Conservation (phyloP, 805 yeast genomes). For the Clavispora fructus region DNA sequence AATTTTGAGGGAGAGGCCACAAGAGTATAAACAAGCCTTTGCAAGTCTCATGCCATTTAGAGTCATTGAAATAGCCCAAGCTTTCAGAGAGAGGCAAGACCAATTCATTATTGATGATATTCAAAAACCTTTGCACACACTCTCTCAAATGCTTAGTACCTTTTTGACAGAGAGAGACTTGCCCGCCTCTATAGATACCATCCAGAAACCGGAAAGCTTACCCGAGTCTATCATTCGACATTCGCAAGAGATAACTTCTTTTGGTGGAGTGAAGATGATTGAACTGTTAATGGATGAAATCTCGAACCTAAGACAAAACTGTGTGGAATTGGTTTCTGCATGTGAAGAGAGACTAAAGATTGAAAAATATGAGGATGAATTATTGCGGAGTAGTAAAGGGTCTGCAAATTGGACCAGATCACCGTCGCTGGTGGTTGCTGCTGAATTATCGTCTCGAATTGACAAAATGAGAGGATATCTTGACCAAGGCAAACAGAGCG, state of each 20-base stretch:
- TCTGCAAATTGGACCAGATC: constrained; percentile 49
- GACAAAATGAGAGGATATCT: constrained; percentile 45
- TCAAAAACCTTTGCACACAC: constrained; percentile 42
- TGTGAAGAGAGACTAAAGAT: constrained; percentile 40
- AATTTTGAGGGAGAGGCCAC: constrained; percentile 16
- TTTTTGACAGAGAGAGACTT: constrained; percentile 46
- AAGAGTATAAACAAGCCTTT: constrained; percentile 4
- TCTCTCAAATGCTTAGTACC: constrained; percentile 40
- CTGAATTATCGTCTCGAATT: constrained; percentile 34
- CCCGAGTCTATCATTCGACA: constrained; percentile 57
- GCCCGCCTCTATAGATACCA: constrained; percentile 58
- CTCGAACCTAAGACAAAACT: constrained; percentile 34
- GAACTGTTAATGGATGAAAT: constrained; percentile 42
- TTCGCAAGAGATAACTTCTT: constrained; percentile 45
- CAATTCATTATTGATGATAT: constrained; percentile 43
- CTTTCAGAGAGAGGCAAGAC: constrained; percentile 63
- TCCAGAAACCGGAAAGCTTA: constrained; percentile 50
- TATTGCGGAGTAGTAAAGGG: constrained; percentile 49
- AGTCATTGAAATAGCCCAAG: constrained; percentile 60
- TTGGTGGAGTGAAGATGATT: constrained; percentile 48
- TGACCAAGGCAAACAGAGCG: constrained; percentile 57
- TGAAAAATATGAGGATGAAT: constrained; percentile 54
- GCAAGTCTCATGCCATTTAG: constrained; percentile 52
- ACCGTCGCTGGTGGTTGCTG: constrained; percentile 41
- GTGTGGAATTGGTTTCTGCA: constrained; percentile 39